phyloP scores from a whole-genome alignment of 2,329 filamentous ascomycete genomes.

The Plectosphaerella cucumerina region DNA sequence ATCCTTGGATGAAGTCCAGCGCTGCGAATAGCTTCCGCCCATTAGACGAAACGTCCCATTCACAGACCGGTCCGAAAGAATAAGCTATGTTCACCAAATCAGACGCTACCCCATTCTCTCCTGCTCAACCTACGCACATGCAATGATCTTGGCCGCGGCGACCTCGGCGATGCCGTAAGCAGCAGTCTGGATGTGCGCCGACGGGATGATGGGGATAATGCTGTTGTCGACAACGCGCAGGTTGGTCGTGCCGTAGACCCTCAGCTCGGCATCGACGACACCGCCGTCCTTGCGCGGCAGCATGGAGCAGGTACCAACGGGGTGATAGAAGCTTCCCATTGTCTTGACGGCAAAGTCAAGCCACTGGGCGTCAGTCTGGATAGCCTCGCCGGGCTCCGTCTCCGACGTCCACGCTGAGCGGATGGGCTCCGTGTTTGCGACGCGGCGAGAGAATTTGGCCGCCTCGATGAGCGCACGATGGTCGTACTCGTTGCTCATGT shows the following conservation, averaged over 20 bases:
- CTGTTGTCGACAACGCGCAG: conserved; percentile 39
- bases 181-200: conserved; percentile 38
- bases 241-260: conserved; percentile 37
- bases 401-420: conserved; percentile 6
- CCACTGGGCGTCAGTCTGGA: conserved; percentile 6
- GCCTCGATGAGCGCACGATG: conserved; percentile 22
- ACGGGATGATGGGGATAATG: conserved; percentile 37
- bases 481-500: conserved; percentile 23
- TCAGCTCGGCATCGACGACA: conserved; percentile 32
- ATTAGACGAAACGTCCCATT: too few relatives aligned
- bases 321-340: conserved; percentile 24
- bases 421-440: conserved; percentile 8
- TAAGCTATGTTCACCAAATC: too few relatives aligned
- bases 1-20: too few relatives aligned
- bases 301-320: conserved; percentile 34
- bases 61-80: too few relatives aligned
- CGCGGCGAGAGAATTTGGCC: conserved; percentile 17
- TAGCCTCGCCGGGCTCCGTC: conserved; percentile 6
- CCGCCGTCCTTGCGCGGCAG: conserved; percentile 31
- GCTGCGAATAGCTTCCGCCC: too few relatives aligned
- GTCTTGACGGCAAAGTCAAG: conserved; percentile 5
- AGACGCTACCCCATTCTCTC: too few relatives aligned
- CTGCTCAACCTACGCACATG: background rate
- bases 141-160: conserved; percentile 11
- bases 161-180: conserved; percentile 45